Percentiles rank a stretch among this genome's conserved stretches.
phyloP scores from a whole-genome alignment of 352 stramenopile species.

The Pythium rishiriense region DNA sequence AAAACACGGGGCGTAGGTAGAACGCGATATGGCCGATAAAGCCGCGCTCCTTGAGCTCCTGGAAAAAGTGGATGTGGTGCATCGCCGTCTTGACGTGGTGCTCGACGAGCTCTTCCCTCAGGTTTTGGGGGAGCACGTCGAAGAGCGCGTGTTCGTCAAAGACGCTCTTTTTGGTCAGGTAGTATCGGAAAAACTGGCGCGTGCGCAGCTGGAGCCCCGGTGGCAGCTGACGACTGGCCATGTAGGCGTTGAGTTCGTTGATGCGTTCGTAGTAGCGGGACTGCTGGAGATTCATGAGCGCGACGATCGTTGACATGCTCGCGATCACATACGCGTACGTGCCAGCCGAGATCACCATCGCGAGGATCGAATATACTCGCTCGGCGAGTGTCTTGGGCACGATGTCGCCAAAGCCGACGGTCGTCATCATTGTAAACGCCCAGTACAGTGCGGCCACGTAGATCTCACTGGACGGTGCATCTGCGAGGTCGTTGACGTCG shows the following conservation, averaged over 20 bases:
- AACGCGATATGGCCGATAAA: constrained; percentile 24
- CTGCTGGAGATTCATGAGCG: constrained; percentile 46
- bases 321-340: constrained; percentile 77
- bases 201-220: constrained; percentile 35
- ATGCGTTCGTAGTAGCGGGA: constrained; percentile 54
- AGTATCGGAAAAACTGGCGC: constrained; percentile 37
- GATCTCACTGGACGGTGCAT: constrained; percentile 24
- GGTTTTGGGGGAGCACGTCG: constrained; percentile 19
- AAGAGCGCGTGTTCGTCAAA: constrained; percentile 37
- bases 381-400: constrained; percentile 37
- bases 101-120: constrained; percentile 22
- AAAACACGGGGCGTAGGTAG: constrained; percentile 20
- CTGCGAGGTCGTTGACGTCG: constrained; percentile 13
- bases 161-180: constrained; percentile 37
- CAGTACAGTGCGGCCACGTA: constrained; percentile 73
- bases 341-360: constrained; percentile 68
- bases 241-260: constrained; percentile 56
- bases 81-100: constrained; percentile 26
- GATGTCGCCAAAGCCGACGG: constrained; percentile 75
- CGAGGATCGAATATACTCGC: constrained; percentile 52
- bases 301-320: constrained; percentile 52
- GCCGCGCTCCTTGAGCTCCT: constrained; percentile 16
- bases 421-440: constrained; percentile 76
- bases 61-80: constrained; percentile 20
- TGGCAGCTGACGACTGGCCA: constrained; percentile 47